Evolutionary conservation across 805 yeast genomes (phyloP).

Genomic region (Soucietia sequanensis): DNA sequence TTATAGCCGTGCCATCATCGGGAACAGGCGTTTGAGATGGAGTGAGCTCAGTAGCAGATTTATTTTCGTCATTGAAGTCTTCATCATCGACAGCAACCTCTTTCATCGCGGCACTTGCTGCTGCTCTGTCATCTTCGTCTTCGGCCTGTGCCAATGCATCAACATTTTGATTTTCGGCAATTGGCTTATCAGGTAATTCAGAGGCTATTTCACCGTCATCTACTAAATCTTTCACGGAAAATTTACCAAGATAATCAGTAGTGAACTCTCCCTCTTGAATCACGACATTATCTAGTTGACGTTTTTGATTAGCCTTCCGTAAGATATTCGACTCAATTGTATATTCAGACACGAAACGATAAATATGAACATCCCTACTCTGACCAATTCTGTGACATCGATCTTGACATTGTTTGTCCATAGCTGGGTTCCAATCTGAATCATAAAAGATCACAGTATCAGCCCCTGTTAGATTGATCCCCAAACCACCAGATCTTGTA

Average conservation of each 20-base stretch:
- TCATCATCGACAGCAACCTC: slow-evolving; percentile 83
- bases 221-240: slow-evolving; percentile 81
- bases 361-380: slow-evolving; percentile 95
- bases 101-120: slow-evolving; percentile 85
- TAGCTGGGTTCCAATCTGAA: slow-evolving; percentile 99
- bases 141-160: slow-evolving; percentile 87
- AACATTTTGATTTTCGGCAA: slow-evolving; percentile 38
- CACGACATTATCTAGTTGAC: slow-evolving; percentile 89
- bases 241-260: slow-evolving; percentile 88
- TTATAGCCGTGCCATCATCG: slow-evolving; percentile 10
- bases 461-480: slow-evolving; percentile 96
- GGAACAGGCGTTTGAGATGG: slow-evolving; percentile 28
- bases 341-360: slow-evolving; percentile 91
- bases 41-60: slow-evolving; percentile 20
- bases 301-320: slow-evolving; percentile 90
- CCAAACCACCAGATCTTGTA: slow-evolving; percentile 97
- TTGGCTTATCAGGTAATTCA: slow-evolving; percentile 41
- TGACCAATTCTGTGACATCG: slow-evolving; percentile 99
- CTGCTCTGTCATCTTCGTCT: slow-evolving; percentile 87
- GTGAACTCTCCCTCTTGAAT: slow-evolving; percentile 98
- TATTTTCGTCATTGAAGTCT: slow-evolving; percentile 65
- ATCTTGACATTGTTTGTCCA: slow-evolving; percentile 99
- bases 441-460: slow-evolving; percentile 98
- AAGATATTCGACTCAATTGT: slow-evolving; percentile 95
- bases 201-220: slow-evolving; percentile 53